Evolutionary conservation across 495 filamentous ascomycete genomes (phyloP), one percentile per base, ranked within the genome.

Genomic region (Opeltia flavorubescens): DNA sequence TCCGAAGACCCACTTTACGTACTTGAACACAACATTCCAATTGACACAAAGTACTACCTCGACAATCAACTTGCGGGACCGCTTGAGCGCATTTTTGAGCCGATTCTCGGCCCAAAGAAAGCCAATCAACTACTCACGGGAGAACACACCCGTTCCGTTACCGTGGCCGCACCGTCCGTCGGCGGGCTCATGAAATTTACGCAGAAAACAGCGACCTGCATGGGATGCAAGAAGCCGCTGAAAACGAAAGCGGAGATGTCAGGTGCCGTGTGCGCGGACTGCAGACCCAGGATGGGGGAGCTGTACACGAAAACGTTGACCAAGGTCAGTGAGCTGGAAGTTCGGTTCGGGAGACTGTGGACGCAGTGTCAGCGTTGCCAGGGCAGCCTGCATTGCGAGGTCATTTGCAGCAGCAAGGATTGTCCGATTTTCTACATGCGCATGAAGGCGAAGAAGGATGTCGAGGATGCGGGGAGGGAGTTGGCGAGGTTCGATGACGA

Each of bases 371-470:
- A 99, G 69, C 74, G 91, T 28, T 99, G 91, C 61, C 91, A 99
- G 66, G 91, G 89, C 12, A 94, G 86, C 61, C 78, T 99, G 72
- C 91, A 99, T 66, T 86, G 82, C 58, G 89, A 99, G 66, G 91
- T 99, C 20, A 96, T 99, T 53, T 99, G 91, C 70, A 86, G 81
- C 33, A 88, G 83, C 53, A 83, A 83, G 58, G 91, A 99, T 66
- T 99, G 91, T 59, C 91, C 91, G 3, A 99, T 99, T 52, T 99
- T 95, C 66, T 99, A 99, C 60, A 99, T 96, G 91, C 81, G 91
- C 4, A 99, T 99, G 91, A 99, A 99, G 69, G 89, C 88, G 23
- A 94, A 94, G 77, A 99, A 96, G 69, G 91, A 99, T 61, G 78
- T 96, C 35, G 88, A 95, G 62, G 91, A 99, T 68, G 78, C 76